phyloP scores from a whole-genome alignment of 371 early-diverging fungal species.

The Cokeromyces recurvatus region DNA sequence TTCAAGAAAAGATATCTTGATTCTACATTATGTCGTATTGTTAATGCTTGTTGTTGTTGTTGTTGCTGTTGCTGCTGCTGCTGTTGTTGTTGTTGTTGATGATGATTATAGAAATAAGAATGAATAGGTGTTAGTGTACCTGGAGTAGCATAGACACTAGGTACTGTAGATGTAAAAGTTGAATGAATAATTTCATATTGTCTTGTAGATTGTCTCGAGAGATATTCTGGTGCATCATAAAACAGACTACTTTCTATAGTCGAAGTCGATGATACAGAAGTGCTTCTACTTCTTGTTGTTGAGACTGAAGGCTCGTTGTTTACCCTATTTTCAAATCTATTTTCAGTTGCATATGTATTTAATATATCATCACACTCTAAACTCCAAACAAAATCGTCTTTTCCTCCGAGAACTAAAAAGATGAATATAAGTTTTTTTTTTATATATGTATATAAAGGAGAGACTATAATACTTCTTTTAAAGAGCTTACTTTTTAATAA shows the following conservation, averaged over 20 bases:
- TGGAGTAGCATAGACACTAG: constrained; percentile 28
- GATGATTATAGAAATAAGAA: constrained; percentile 2
- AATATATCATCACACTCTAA: constrained; percentile 30
- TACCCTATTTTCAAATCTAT: constrained; percentile 5
- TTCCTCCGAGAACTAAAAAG: constrained; percentile 36
- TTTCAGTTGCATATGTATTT: constrained; percentile 29
- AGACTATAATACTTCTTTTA: not conserved
- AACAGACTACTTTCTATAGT: constrained; percentile 15
- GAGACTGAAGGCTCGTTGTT: not conserved
- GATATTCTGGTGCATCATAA: constrained; percentile 30
- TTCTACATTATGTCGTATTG: constrained; percentile 4
- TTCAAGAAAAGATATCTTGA: constrained; percentile 23
- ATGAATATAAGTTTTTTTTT: not conserved
- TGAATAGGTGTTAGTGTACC: constrained; percentile 23
- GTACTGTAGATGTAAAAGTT: constrained; percentile 6
- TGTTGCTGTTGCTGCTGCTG: too few relatives aligned
- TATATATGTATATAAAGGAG: not conserved
- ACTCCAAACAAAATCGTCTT: constrained; percentile 33
- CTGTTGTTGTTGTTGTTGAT: not conserved
- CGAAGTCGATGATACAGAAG: constrained; percentile 14
- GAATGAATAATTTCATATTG: not conserved
- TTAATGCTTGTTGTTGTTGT: not conserved
- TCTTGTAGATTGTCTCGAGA: not conserved
- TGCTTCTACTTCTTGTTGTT: constrained; percentile 13
- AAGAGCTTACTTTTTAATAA: constrained; percentile 32